Base-by-base conservation (phyloP, 2,329 filamentous ascomycete species). In the Cercospora sp. region DNA sequence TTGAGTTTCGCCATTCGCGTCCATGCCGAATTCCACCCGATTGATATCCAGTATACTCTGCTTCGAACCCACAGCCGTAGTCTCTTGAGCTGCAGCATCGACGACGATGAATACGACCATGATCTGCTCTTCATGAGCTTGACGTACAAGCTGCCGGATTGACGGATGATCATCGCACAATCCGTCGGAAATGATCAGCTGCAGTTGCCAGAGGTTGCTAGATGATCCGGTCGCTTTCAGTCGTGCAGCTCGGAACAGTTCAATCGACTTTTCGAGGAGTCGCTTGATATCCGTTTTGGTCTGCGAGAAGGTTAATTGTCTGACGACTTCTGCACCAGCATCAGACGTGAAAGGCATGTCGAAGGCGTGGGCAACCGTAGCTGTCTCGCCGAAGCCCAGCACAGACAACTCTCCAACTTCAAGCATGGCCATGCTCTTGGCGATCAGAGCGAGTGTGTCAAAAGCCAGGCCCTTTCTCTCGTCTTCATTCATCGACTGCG, bases 71-170 rank as follows among this genome's bases (percentile, higher is more conserved):
- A 67, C 63, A 26, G 67, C 70, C 10, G 66, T 57, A 30, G 71
- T 57, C 30, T 69, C 67, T 39, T 67, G 64, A 28, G 70, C 69
- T 3, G 77, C 77, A 55, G 87, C 84, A 82, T 99, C 95, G 77
- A 99, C 93, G 75, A 99, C 91, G 74, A 99, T 92, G 79, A 99
- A 99, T 5, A 99, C 94, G 70, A 98, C 89, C 92, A 99, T 97
- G 77, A 99, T 96, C 16, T 93, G 86, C 81, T 97, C 92, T 79
- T 97, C 94, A 76, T 93, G 89, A 0, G 95, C 94, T 80, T 94
- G 90, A 9, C 95, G 86, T 10, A 99, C 88, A 23, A 98, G 85
- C 5, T 92, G 85, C 16, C 91, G 87, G 73, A 99, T 94, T 5
- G 87, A 85, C 18, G 93, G 92, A 78, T 98, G 94, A 59, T 94